Evolutionary conservation across 2,329 filamentous ascomycete species (phyloP).

Genomic region (Raffaelea ambrosiae): DNA sequence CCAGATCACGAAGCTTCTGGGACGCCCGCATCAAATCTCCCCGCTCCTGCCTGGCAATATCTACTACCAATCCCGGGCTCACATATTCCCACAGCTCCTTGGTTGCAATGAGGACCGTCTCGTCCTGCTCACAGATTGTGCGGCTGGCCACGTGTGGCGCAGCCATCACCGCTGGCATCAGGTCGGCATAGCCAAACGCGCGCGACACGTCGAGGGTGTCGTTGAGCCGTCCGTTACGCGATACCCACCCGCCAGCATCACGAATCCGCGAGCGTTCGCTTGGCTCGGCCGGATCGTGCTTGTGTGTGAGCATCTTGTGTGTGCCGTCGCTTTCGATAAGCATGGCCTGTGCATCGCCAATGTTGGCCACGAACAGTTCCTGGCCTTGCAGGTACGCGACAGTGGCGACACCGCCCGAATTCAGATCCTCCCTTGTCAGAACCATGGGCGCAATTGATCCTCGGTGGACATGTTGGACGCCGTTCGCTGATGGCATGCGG

Average conservation of each 20-base stretch:
- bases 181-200: constrained; percentile 87
- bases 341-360: constrained; percentile 93
- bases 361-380: constrained; percentile 89
- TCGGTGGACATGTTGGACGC: constrained; percentile 49
- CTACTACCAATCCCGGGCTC: constrained; percentile 80
- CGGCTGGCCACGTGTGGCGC: constrained; percentile 75
- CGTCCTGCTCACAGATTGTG: constrained; percentile 77
- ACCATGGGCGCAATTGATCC: constrained; percentile 61
- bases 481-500: constrained; percentile 7
- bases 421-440: constrained; percentile 80
- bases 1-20: constrained; percentile 88
- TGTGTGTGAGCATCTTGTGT: constrained; percentile 74
- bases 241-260: constrained; percentile 92
- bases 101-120: constrained; percentile 87
- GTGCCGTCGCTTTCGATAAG: constrained; percentile 83
- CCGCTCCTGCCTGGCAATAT: constrained; percentile 79
- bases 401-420: constrained; percentile 84
- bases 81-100: constrained; percentile 94
- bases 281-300: constrained; percentile 87
- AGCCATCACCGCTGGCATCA: constrained; percentile 88
- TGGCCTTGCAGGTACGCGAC: constrained; percentile 83
- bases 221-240: constrained; percentile 86
- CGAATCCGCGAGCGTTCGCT: constrained; percentile 80
- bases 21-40: constrained; percentile 89
- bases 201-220: constrained; percentile 85